Evolutionary conservation across 163 green algal genomes (phyloP).

Genomic region (Scenedesmus sp.): DNA sequence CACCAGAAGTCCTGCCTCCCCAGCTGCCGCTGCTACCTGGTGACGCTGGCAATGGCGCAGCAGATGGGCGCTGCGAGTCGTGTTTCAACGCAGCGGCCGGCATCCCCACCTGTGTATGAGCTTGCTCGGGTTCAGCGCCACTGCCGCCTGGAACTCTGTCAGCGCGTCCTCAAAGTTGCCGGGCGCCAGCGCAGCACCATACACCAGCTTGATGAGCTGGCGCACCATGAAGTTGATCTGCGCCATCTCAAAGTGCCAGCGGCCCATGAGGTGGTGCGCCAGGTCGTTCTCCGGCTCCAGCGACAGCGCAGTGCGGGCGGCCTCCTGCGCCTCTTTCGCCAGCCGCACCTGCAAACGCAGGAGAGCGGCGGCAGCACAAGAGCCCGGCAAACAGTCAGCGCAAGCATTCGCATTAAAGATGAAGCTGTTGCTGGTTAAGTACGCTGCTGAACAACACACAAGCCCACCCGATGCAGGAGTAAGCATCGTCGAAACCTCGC

Average conservation of each 20-base stretch:
- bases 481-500: not conserved
- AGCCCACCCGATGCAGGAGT: not conserved
- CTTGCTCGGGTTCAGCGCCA: constrained; percentile 68
- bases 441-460: not conserved
- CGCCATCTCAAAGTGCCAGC: constrained; percentile 87
- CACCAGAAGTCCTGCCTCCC: too few species aligned
- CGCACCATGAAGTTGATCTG: constrained; percentile 81
- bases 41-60: not conserved
- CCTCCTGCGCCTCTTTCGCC: constrained; percentile 64
- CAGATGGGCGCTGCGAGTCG: too few species aligned
- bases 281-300: constrained; percentile 80
- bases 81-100: too few species aligned
- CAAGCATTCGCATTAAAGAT: too few species aligned
- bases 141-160: constrained; percentile 68
- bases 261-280: constrained; percentile 89
- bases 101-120: constrained; percentile 72
- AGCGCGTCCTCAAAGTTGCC: constrained; percentile 76
- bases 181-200: constrained; percentile 72
- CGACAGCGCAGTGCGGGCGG: constrained; percentile 66
- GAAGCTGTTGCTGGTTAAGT: not conserved
- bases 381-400: too few species aligned
- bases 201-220: constrained; percentile 78
- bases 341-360: constrained; percentile 56
- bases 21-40: too few species aligned
- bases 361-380: not conserved